Percentiles rank a stretch among this genome's conserved stretches.
phyloP scores from a whole-genome alignment of 495 filamentous ascomycete species.

The Neurospora africana region DNA sequence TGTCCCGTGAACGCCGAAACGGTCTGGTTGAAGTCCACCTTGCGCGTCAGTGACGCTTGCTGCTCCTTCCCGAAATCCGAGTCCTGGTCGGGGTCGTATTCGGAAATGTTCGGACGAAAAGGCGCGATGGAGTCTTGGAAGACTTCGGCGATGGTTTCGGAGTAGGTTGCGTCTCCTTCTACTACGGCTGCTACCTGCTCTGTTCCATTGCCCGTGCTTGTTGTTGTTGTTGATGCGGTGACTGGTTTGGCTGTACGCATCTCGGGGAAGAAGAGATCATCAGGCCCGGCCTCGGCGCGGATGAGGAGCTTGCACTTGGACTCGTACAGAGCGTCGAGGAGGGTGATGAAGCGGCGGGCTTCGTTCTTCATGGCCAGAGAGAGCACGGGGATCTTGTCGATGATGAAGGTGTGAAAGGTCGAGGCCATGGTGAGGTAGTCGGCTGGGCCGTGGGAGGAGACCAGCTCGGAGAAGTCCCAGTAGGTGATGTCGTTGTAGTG shows the following conservation, averaged over 20 bases:
- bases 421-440: slow-evolving; percentile 65
- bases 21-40: slow-evolving; percentile 44
- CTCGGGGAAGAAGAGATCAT: slow-evolving; percentile 63
- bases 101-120: slow-evolving; percentile 61
- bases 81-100: slow-evolving; percentile 38
- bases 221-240: background rate
- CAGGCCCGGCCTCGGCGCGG: slow-evolving; percentile 45
- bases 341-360: slow-evolving; percentile 59
- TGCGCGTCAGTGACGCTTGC: slow-evolving; percentile 9
- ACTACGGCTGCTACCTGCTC: background rate
- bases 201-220: background rate
- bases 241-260: slow-evolving; percentile 3
- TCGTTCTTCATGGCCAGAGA: slow-evolving; percentile 55
- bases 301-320: slow-evolving; percentile 54
- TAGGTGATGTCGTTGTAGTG: slow-evolving; percentile 35
- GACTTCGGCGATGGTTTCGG: slow-evolving; percentile 59
- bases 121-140: slow-evolving; percentile 60
- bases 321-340: slow-evolving; percentile 64
- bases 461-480: slow-evolving; percentile 53
- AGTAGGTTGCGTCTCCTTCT: slow-evolving; percentile 41
- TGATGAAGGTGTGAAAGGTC: slow-evolving; percentile 57
- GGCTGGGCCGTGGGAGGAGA: slow-evolving; percentile 50
- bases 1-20: slow-evolving; percentile 52
- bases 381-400: slow-evolving; percentile 49
- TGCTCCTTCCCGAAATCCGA: slow-evolving; percentile 30